phyloP scores from a whole-genome alignment of 129 eudicot genomes.

The Sambucus nigra region DNA sequence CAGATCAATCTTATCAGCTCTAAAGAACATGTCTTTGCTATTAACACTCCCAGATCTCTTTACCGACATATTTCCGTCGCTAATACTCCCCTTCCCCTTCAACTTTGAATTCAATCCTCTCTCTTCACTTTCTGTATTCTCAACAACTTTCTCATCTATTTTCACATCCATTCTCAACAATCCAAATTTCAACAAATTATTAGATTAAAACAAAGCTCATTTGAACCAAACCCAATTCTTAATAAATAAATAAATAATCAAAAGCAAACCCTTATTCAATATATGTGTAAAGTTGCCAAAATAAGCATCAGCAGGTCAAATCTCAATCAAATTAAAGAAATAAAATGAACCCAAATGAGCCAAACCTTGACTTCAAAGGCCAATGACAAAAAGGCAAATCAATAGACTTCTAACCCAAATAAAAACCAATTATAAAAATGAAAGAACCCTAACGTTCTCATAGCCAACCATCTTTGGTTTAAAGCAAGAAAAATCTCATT shows the following conservation, averaged over 20 bases:
- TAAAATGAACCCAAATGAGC: neutral
- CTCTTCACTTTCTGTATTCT: constrained; percentile 24
- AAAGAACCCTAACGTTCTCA: constrained; percentile 12
- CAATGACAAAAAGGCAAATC: no score
- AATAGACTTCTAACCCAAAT: no score
- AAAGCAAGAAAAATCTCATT: neutral
- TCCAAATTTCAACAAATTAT: no score
- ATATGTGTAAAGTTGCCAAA: constrained; percentile 3
- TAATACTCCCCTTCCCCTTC: no score
- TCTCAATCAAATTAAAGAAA: neutral
- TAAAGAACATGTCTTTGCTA: constrained; percentile 67
- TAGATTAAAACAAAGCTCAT: no score
- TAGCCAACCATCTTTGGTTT: constrained; percentile 16
- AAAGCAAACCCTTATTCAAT: constrained; percentile 6
- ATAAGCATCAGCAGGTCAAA: constrained; percentile 13
- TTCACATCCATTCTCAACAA: constrained; percentile 39
- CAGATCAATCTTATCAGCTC: constrained; percentile 89
- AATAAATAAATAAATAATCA: constrained; percentile 1
- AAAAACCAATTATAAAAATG: constrained; percentile 2
- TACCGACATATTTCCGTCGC: no score
- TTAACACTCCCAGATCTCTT: constrained; percentile 40
- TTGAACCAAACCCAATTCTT: neutral
- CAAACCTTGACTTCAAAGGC: no score
- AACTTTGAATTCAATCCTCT: no score
- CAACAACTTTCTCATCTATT: constrained; percentile 25